These are phyloP conservation scores for Trametes villosa DNA, from an alignment of 768 basidiomycete genomes.

Conservation along the genomic window DNA sequence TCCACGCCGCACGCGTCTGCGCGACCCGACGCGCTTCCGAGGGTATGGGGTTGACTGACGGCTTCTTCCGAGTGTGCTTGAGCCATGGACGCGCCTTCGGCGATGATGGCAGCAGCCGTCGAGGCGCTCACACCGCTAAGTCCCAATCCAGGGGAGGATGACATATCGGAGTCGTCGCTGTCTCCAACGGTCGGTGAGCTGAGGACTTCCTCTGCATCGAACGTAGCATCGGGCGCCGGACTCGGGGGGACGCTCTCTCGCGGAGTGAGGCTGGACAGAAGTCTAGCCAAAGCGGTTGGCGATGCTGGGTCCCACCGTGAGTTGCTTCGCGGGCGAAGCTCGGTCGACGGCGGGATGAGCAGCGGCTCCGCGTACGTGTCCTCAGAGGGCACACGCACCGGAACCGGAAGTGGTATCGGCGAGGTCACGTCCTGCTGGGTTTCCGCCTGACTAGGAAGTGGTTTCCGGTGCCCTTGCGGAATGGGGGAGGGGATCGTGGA, in stretches of 20 bases:
- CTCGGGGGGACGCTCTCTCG: slow-evolving; percentile 28
- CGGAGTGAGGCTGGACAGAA: slow-evolving; percentile 34
- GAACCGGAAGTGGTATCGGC: slow-evolving; percentile 30
- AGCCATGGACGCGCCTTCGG: background rate
- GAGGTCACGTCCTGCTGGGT: slow-evolving; percentile 26
- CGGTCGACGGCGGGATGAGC: slow-evolving; percentile 24
- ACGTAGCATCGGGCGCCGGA: slow-evolving; percentile 15
- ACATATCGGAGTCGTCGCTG: slow-evolving; percentile 21
- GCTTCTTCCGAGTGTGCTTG: background rate
- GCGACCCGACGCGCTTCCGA: background rate
- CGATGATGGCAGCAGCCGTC: slow-evolving; percentile 8
- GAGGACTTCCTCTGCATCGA: slow-evolving; percentile 12
- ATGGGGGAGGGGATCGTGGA: slow-evolving; percentile 66
- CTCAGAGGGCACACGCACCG: slow-evolving; percentile 23
- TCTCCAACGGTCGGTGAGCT: slow-evolving; percentile 24
- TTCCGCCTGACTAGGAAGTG: slow-evolving; percentile 26
- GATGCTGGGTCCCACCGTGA: slow-evolving; percentile 36
- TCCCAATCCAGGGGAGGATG: slow-evolving; percentile 14
- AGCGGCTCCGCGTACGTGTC: slow-evolving; percentile 28
- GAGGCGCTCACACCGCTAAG: slow-evolving; percentile 6
- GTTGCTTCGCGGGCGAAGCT: slow-evolving; percentile 21
- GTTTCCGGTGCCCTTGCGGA: slow-evolving; percentile 35
- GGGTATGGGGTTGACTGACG: background rate
- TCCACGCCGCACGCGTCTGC: background rate
- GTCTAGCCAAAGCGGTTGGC: slow-evolving; percentile 32